phyloP scores from a whole-genome alignment of 2,329 filamentous ascomycete species.

The Periglandula ipomoeae region DNA sequence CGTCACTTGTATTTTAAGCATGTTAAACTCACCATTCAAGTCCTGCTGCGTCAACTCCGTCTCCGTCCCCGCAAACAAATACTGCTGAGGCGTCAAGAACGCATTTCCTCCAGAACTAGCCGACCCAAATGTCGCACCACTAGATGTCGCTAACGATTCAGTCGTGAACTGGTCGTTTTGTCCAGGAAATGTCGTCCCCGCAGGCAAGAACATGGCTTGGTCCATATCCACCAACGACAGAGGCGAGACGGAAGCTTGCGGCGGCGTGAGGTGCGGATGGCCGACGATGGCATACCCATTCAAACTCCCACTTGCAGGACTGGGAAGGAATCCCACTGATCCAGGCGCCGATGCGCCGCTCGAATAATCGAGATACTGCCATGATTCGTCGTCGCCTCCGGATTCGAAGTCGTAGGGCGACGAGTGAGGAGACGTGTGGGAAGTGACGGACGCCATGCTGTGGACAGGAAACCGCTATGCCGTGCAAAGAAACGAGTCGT shows the following conservation, averaged over 20 bases:
- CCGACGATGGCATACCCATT: constrained; percentile 40
- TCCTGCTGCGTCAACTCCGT: constrained; percentile 16
- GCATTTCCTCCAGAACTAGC: background rate
- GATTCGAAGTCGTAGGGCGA: constrained; percentile 32
- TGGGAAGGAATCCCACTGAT: constrained; percentile 37
- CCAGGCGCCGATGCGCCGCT: constrained; percentile 25
- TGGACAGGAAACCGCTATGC: background rate
- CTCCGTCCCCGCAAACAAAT: constrained; percentile 27
- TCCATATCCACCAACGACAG: constrained; percentile 31
- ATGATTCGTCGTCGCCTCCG: constrained; percentile 33
- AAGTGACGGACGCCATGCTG: constrained; percentile 29
- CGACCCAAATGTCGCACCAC: background rate
- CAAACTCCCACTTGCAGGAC: constrained; percentile 42
- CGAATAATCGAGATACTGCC: constrained; percentile 33
- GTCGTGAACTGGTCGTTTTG: constrained; percentile 21
- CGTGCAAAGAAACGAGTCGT: no score
- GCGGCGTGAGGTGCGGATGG: constrained; percentile 17
- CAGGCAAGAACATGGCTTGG: constrained; percentile 23
- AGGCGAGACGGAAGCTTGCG: constrained; percentile 30
- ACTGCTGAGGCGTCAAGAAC: constrained; percentile 28
- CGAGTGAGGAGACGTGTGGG: constrained; percentile 28
- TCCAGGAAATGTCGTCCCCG: constrained; percentile 22
- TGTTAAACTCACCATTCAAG: constrained; percentile 20
- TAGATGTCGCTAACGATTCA: constrained; percentile 12
- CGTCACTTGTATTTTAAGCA: background rate